Percentiles rank a stretch among this genome's conserved stretches.
phyloP scores from a whole-genome alignment of 1,284 basidiomycete species.

The Cerioporus squamosus region DNA sequence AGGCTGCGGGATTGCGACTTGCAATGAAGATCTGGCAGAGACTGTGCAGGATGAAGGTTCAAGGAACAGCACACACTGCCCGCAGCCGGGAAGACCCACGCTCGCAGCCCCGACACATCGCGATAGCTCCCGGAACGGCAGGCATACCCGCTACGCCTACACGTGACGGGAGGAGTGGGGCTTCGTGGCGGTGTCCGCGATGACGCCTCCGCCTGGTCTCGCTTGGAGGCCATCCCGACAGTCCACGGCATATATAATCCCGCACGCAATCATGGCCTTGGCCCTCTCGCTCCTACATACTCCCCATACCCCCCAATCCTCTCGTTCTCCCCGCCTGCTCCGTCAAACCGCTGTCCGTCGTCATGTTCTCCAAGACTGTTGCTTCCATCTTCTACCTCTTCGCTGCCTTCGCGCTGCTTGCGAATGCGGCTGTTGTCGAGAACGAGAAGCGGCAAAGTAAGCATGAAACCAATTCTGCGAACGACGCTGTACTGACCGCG shows the following conservation, averaged over 20 bases:
- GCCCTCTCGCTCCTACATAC: not conserved
- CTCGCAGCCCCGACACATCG: not conserved
- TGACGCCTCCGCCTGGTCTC: not conserved
- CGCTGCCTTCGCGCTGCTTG: constrained; percentile 16
- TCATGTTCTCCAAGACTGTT: constrained; percentile 22
- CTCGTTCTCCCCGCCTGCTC: not conserved
- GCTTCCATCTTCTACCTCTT: constrained; percentile 14
- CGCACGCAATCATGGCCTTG: not conserved
- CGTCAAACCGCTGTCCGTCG: not conserved
- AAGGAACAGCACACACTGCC: not conserved
- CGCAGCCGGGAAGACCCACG: not conserved
- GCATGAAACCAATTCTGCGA: not conserved
- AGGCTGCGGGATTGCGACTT: too few species aligned
- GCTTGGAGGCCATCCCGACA: not conserved
- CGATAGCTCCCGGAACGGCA: not conserved
- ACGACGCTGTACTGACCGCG: not conserved
- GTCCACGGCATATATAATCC: constrained; percentile 1
- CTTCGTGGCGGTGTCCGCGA: not conserved
- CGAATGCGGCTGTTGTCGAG: constrained; percentile 14
- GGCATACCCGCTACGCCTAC: not conserved
- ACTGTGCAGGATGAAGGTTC: not conserved
- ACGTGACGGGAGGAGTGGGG: not conserved
- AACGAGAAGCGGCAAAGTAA: constrained; percentile 17
- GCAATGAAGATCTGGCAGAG: not conserved
- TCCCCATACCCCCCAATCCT: not conserved